Percentiles rank a stretch among this genome's conserved stretches.
phyloP scores from a whole-genome alignment of 352 stramenopile species.

The Phytophthora idaei region DNA sequence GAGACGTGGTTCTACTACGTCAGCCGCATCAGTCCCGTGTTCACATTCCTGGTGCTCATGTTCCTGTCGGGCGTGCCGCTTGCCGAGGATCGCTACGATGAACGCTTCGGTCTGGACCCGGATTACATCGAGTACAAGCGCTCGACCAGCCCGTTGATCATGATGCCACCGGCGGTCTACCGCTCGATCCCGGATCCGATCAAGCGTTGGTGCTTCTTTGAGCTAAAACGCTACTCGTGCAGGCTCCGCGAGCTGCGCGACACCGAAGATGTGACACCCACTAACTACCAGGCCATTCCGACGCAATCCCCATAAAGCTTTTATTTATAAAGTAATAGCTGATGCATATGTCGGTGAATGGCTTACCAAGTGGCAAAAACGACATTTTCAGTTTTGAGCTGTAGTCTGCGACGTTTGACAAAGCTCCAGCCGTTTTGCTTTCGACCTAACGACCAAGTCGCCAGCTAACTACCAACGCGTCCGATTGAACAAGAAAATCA shows the following conservation, averaged over 20 bases:
- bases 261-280: slow-evolving; percentile 14
- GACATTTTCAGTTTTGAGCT: background rate
- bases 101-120: slow-evolving; percentile 58
- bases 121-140: slow-evolving; percentile 73
- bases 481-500: slow-evolving; percentile 18
- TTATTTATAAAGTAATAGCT: background rate
- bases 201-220: slow-evolving; percentile 58
- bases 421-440: too few species aligned
- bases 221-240: slow-evolving; percentile 61
- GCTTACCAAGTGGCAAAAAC: too few species aligned
- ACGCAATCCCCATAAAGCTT: slow-evolving; percentile 10
- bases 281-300: slow-evolving; percentile 41
- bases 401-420: background rate
- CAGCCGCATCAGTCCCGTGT: slow-evolving; percentile 49
- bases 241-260: slow-evolving; percentile 41
- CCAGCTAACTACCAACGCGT: background rate
- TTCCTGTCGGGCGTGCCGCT: slow-evolving; percentile 72
- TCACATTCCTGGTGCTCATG: slow-evolving; percentile 73
- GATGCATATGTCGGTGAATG: background rate
- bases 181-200: slow-evolving; percentile 36
- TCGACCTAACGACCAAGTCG: background rate
- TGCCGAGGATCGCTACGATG: slow-evolving; percentile 66
- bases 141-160: slow-evolving; percentile 63
- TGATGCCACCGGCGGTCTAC: slow-evolving; percentile 55
- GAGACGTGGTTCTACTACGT: slow-evolving; percentile 57